Base-by-base conservation (phyloP, 2,329 filamentous ascomycete genomes). In the Metarhizium humberi region DNA sequence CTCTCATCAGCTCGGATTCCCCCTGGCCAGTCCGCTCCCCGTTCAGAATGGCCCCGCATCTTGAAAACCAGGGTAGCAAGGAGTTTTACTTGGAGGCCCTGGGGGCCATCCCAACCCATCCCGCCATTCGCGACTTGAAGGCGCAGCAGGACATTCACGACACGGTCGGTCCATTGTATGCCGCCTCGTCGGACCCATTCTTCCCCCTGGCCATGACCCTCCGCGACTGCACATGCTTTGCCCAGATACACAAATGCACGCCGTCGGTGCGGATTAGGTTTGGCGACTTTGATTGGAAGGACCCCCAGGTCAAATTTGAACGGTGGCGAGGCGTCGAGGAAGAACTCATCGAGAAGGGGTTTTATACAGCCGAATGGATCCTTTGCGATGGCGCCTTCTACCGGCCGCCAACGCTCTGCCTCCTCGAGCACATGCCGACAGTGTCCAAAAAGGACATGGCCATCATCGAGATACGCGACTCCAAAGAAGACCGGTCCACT, bases 211-310 rank as follows among this genome's bases (percentile, higher is more conserved):
- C 87, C 55, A 92, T 92, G 88, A 92, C 89, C 3, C 68, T 94
- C 60, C 76, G 89, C 51, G 89, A 94, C 72, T 91, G 88, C 67
- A 89, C 87, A 3, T 80, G 88, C 62, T 91, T 86, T 64, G 73
- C 90, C 45, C 81, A 82, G 63, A 78, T 90, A 55, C 69, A 69
- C 47, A 61, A 59, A 16, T 54, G 60, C 7, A 57, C 63, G 1
- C 59, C 62, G 6, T 65, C 67, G 1, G 68, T 84, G 6, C 75
- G 81, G 55, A 76, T 82, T 47, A 81, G 86, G 54, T 76, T 94
- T 10, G 87, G 86, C 1, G 89, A 94, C 65, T 77, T 92, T 47
- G 89, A 94, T 69, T 78, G 87, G 63, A 94, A 94, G 73, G 85
- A 85, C 55, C 77, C 80, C 8, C 71, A 72, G 0, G 78, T 78